A percentile compares a stretch with the other conserved stretches of the same genome.
Evolutionary conservation across 2,329 filamentous ascomycete species (phyloP).

Genomic region (Aspergillus sp.): DNA sequence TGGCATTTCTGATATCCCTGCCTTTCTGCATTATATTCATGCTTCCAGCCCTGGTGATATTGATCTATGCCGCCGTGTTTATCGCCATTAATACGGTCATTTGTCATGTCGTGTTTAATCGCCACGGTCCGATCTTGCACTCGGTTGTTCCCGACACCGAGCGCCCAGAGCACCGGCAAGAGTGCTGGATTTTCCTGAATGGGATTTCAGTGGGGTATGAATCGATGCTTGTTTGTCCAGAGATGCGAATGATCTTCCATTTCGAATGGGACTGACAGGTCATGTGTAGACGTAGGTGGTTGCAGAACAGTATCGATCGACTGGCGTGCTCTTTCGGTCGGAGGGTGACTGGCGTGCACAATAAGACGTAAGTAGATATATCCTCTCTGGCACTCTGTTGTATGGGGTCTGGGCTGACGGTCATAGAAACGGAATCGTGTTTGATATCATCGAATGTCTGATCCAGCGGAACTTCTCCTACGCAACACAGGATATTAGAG

Average conservation of each 20-base stretch:
- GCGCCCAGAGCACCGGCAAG: slow-evolving; percentile 49
- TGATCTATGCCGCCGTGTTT: slow-evolving; percentile 24
- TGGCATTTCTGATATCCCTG: slow-evolving; percentile 58
- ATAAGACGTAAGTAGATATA: slow-evolving; percentile 56
- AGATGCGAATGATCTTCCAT: too few species aligned
- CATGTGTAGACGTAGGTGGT: slow-evolving; percentile 54
- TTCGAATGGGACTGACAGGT: neutral
- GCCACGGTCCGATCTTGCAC: slow-evolving; percentile 50
- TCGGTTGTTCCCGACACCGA: slow-evolving; percentile 19
- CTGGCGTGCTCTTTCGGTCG: slow-evolving; percentile 70
- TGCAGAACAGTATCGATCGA: slow-evolving; percentile 68
- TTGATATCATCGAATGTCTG: slow-evolving; percentile 74
- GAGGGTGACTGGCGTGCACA: slow-evolving; percentile 70
- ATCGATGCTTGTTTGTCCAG: slow-evolving; percentile 39
- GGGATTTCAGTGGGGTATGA: slow-evolving; percentile 54
- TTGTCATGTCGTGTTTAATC: slow-evolving; percentile 35
- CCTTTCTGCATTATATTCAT: slow-evolving; percentile 48
- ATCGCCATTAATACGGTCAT: slow-evolving; percentile 28
- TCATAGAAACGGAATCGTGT: slow-evolving; percentile 59
- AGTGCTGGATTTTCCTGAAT: slow-evolving; percentile 80
- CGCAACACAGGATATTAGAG: slow-evolving; percentile 63
- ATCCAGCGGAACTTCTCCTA: slow-evolving; percentile 73
- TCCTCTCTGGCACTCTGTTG: neutral
- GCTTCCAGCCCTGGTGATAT: slow-evolving; percentile 37
- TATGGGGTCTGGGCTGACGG: too few species aligned